Percentiles rank a stretch among this genome's conserved stretches.
phyloP scores from a whole-genome alignment of 176 grass and related monocot genomes.

The Carex kokanica region DNA sequence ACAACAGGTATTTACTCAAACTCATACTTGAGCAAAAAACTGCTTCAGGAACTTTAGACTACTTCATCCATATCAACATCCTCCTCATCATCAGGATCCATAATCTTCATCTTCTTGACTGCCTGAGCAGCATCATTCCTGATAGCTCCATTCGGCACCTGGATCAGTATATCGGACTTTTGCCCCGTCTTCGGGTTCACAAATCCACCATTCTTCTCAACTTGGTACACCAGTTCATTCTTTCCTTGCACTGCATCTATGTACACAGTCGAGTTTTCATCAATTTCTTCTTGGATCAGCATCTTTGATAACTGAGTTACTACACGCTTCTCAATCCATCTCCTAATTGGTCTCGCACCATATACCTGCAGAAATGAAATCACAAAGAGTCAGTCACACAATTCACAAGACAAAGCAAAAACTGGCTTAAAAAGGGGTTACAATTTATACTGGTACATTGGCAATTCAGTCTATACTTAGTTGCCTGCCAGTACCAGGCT shows the following conservation, averaged over 20 bases:
- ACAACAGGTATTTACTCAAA: background rate
- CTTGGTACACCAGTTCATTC: slow-evolving; percentile 55
- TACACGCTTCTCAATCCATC: slow-evolving; percentile 86
- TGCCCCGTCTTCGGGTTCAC: slow-evolving; percentile 61
- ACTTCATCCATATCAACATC: slow-evolving; percentile 60
- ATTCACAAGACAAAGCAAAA: background rate
- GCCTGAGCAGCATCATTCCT: slow-evolving; percentile 25
- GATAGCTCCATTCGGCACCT: slow-evolving; percentile 47
- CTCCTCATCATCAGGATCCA: slow-evolving; percentile 34
- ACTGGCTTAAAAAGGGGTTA: background rate
- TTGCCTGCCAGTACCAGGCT: background rate
- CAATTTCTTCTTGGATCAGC: slow-evolving; percentile 84
- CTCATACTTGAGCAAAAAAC: background rate
- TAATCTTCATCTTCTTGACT: slow-evolving; percentile 62
- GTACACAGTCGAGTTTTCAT: slow-evolving; percentile 72
- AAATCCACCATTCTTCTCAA: slow-evolving; percentile 56
- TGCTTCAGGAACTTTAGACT: background rate
- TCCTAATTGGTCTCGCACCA: slow-evolving; percentile 69
- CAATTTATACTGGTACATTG: background rate
- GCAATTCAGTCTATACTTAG: background rate
- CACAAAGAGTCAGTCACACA: background rate
- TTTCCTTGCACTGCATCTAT: slow-evolving; percentile 47
- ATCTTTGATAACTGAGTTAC: slow-evolving; percentile 83
- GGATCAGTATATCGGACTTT: slow-evolving; percentile 70
- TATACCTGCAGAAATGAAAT: slow-evolving; percentile 37